These are phyloP conservation scores for Lasiosphaeris hirsuta DNA, from an alignment of 495 filamentous ascomycete species.

Conservation along the genomic window DNA sequence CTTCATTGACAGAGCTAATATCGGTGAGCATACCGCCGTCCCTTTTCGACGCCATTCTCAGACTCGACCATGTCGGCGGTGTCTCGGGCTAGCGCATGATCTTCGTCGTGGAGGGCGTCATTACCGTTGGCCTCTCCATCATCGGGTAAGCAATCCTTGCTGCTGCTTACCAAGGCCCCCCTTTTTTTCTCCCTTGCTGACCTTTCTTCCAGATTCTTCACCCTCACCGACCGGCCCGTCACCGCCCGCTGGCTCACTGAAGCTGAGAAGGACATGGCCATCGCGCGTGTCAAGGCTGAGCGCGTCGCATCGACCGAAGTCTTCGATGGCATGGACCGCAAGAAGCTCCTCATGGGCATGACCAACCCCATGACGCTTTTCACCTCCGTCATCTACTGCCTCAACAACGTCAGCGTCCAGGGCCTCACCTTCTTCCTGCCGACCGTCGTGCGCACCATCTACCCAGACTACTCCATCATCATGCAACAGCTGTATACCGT, in stretches of 20 bases:
- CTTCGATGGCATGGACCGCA: slow-evolving; percentile 59
- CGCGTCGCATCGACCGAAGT: slow-evolving; percentile 62
- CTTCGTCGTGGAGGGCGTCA: slow-evolving; percentile 62
- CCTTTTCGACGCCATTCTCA: slow-evolving; percentile 55
- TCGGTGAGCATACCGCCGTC: slow-evolving; percentile 51
- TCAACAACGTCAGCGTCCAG: slow-evolving; percentile 74
- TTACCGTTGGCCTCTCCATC: slow-evolving; percentile 53
- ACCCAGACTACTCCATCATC: slow-evolving; percentile 54
- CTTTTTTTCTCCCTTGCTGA: no score
- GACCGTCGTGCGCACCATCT: slow-evolving; percentile 67
- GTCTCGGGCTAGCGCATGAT: slow-evolving; percentile 64
- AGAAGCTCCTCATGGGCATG: slow-evolving; percentile 48
- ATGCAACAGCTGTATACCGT: slow-evolving; percentile 58
- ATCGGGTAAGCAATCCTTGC: no score
- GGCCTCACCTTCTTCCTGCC: slow-evolving; percentile 71
- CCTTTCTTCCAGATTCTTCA: no score
- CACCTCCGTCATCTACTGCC: slow-evolving; percentile 64
- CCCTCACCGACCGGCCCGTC: slow-evolving; percentile 58
- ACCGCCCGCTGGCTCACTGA: slow-evolving; percentile 56
- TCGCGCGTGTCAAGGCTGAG: slow-evolving; percentile 60
- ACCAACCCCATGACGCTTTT: slow-evolving; percentile 34
- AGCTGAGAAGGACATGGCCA: slow-evolving; percentile 52
- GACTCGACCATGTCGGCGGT: slow-evolving; percentile 46
- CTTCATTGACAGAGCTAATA: slow-evolving; percentile 63
- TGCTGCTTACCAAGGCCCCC: no score